These are phyloP conservation scores for Albizia julibrissin DNA, from an alignment of 306 rosid genomes.

Conservation along the genomic window DNA sequence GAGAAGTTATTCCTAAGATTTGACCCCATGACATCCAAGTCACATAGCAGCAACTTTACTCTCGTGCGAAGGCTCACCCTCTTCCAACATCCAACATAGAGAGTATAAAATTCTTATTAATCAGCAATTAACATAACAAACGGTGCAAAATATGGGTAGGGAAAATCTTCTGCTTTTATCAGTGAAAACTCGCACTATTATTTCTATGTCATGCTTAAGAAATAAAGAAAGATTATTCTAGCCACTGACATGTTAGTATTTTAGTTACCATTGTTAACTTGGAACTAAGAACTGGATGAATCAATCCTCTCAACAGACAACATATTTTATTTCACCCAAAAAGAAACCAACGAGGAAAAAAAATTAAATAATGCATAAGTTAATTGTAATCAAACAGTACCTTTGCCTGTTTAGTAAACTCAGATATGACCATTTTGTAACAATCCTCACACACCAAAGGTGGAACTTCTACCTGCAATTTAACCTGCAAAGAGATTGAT, in stretches of 20 bases:
- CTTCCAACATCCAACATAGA: neutral
- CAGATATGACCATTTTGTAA: constrained; percentile 61
- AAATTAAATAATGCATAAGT: neutral
- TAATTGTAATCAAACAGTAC: constrained; percentile 34
- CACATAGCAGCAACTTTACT: no score
- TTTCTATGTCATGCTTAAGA: neutral
- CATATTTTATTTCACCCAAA: neutral
- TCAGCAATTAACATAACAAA: neutral
- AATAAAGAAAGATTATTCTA: neutral
- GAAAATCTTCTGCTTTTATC: neutral
- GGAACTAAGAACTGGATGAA: neutral
- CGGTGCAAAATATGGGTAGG: neutral
- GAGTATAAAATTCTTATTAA: neutral
- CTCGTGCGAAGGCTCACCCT: no score
- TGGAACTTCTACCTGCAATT: constrained; percentile 81
- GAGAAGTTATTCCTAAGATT: no score
- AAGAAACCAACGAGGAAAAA: neutral
- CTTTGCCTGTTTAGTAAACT: constrained; percentile 84
- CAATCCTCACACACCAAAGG: constrained; percentile 80
- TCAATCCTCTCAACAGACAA: constrained; percentile 6
- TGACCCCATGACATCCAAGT: no score
- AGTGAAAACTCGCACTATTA: neutral
- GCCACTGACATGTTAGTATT: neutral
- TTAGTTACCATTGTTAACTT: neutral
- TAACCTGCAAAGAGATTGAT: constrained; percentile 60